Percentiles rank a stretch among this genome's conserved stretches.
These are phyloP conservation scores for Sporothrix brunneoviolacea DNA, from an alignment of 2,329 filamentous ascomycete species.

Conservation along the genomic window DNA sequence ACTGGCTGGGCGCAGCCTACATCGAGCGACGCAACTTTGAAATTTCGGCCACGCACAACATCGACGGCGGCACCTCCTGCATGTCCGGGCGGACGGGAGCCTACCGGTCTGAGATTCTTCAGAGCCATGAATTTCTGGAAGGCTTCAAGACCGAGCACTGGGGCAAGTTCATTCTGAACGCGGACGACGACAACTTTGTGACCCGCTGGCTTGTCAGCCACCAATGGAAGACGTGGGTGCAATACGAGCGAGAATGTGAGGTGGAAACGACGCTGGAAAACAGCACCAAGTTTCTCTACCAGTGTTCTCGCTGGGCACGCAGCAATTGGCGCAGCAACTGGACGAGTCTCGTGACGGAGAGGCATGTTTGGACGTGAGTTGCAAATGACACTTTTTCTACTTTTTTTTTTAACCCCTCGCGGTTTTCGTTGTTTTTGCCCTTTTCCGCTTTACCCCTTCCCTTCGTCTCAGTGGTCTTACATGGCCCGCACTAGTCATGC, in stretches of 20 bases:
- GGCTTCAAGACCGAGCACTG: conserved; percentile 89
- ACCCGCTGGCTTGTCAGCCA: conserved; percentile 92
- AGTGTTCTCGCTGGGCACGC: conserved; percentile 90
- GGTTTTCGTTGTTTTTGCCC: background rate
- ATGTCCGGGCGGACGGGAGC: conserved; percentile 91
- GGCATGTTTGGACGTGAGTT: conserved; percentile 80
- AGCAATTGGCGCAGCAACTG: conserved; percentile 98
- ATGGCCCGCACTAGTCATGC: background rate
- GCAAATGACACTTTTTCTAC: too few species aligned
- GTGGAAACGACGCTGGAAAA: conserved; percentile 91
- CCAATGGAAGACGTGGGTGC: conserved; percentile 89
- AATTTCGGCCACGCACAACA: conserved; percentile 89
- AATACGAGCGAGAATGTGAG: conserved; percentile 86
- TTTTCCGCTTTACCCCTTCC: background rate
- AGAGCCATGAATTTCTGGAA: conserved; percentile 76
- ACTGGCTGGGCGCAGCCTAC: conserved; percentile 86
- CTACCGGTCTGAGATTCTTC: conserved; percentile 81
- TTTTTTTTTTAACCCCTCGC: background rate
- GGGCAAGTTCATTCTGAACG: conserved; percentile 83
- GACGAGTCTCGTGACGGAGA: conserved; percentile 78
- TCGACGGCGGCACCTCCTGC: conserved; percentile 93
- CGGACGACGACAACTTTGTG: conserved; percentile 97
- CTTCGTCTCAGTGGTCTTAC: background rate
- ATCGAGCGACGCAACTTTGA: conserved; percentile 94
- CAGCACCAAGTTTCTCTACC: conserved; percentile 80